Conservation (phyloP, 176 grass and related monocot species). For the Hsuehochloa calcarea region DNA sequence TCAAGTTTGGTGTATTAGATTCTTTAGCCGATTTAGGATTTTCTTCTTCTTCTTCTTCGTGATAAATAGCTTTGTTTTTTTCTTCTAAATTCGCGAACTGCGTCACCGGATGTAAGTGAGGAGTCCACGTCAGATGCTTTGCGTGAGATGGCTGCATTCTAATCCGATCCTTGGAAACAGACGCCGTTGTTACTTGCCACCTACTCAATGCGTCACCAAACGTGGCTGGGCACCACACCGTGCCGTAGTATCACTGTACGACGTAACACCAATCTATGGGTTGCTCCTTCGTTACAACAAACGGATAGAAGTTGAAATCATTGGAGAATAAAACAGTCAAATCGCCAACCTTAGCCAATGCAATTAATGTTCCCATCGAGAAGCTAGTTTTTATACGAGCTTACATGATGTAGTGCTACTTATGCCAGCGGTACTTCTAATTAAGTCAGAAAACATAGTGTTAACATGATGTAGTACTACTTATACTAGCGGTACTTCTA, state of each 20-base stretch:
- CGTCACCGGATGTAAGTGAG: not conserved
- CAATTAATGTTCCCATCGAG: not conserved
- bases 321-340: not conserved
- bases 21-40: not conserved
- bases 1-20: not conserved
- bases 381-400: not conserved
- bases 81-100: too few species aligned
- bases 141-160: conserved; percentile 33
- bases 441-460: not conserved
- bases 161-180: conserved; percentile 3
- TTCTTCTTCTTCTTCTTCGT: too few species aligned
- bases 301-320: not conserved
- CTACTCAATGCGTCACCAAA: not conserved
- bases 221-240: not conserved
- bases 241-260: not conserved
- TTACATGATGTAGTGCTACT: not conserved
- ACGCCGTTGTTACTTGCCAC: not conserved
- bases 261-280: not conserved
- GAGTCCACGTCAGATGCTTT: conserved; percentile 22
- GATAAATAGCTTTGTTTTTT: not conserved
- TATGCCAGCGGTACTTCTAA: not conserved
- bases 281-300: not conserved
- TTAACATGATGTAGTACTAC: not conserved
- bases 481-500: not conserved
- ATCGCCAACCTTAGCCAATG: not conserved